phyloP scores from a whole-genome alignment of 805 yeast genomes.

The Grigorovia transvaalensis region DNA sequence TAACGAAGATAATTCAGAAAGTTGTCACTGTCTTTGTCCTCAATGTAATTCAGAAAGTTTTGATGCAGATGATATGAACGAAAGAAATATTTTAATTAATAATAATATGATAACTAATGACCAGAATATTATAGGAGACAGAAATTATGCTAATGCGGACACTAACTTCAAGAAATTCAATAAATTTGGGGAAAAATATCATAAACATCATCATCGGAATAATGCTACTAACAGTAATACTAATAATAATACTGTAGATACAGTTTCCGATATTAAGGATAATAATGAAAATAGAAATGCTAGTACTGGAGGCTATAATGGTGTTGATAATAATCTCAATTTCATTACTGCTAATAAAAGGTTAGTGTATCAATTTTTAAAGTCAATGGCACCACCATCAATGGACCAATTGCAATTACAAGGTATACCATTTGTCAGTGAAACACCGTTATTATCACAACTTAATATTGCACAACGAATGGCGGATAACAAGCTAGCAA shows the following conservation, averaged over 20 bases:
- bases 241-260: too few species aligned
- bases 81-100: not conserved
- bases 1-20: not conserved
- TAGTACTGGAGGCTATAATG: constrained; percentile 3
- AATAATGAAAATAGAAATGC: not conserved
- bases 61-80: not conserved
- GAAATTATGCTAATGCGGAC: not conserved
- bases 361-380: constrained; percentile 20
- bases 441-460: constrained; percentile 1
- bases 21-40: not conserved
- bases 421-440: constrained; percentile 2
- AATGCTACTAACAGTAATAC: not conserved
- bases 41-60: not conserved
- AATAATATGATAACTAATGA: not conserved
- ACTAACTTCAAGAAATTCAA: not conserved
- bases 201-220: not conserved
- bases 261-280: not conserved
- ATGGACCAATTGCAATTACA: constrained; percentile 4
- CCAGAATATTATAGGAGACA: not conserved
- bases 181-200: not conserved
- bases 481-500: not conserved
- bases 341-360: constrained; percentile 16
- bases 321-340: not conserved
- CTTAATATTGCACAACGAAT: not conserved
- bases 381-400: constrained; percentile 17